phyloP scores from a whole-genome alignment of 2,329 filamentous ascomycete species.

The Neofusicoccum sp. region DNA sequence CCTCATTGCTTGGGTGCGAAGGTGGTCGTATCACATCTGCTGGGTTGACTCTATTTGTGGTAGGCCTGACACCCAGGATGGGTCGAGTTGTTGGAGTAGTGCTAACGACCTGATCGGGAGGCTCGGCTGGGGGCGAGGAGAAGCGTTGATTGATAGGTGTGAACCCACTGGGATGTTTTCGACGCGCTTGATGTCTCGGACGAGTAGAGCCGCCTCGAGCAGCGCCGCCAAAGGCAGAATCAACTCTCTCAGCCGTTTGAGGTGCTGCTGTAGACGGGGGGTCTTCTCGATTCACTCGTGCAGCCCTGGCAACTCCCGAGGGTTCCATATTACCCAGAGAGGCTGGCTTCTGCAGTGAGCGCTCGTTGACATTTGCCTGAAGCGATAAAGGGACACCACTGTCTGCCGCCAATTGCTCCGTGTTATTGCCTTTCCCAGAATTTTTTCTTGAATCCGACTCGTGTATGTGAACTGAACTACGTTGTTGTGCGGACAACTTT shows the following conservation, averaged over 20 bases:
- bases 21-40: neutral
- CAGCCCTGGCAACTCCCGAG: neutral
- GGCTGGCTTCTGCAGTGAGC: neutral
- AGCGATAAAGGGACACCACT: neutral
- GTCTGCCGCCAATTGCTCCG: neutral
- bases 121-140: neutral
- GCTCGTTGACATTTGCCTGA: neutral
- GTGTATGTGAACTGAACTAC: neutral
- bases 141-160: constrained; percentile 3
- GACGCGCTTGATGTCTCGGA: neutral
- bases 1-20: neutral
- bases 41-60: neutral
- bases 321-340: neutral
- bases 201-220: neutral
- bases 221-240: neutral
- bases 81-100: constrained; percentile 4
- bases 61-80: neutral
- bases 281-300: neutral
- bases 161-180: neutral
- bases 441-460: neutral
- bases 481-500: neutral
- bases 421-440: neutral
- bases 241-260: neutral
- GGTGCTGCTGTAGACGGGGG: neutral
- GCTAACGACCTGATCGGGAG: neutral